A percentile compares a stretch with the other conserved stretches of the same genome.
Conservation (phyloP, 805 yeast genomes). For the Myxozyma sirexii region DNA sequence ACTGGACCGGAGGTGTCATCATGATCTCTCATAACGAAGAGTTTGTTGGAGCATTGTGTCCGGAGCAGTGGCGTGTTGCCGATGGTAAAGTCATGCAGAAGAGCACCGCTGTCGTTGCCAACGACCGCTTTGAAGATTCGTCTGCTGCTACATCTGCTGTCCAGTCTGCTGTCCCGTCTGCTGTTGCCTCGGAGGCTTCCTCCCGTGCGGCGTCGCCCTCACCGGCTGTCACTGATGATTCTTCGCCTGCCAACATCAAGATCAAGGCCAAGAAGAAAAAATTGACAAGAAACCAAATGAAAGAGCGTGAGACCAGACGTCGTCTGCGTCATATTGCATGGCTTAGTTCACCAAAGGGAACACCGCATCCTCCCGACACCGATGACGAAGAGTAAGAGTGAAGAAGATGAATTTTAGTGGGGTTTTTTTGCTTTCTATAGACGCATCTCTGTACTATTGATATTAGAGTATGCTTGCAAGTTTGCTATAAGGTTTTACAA, state of each 20-base stretch:
- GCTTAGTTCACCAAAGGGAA: slow-evolving; percentile 96
- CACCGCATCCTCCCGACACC: slow-evolving; percentile 91
- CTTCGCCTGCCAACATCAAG: slow-evolving; percentile 95
- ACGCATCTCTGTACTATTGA: neutral
- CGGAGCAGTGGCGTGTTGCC: slow-evolving; percentile 97
- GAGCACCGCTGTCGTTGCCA: slow-evolving; percentile 76
- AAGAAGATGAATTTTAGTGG: too few relatives aligned
- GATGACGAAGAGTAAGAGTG: slow-evolving; percentile 66
- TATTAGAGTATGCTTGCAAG: neutral
- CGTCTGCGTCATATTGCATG: slow-evolving; percentile 91
- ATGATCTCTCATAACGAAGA: slow-evolving; percentile 98
- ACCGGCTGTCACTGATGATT: slow-evolving; percentile 57
- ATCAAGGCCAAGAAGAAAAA: slow-evolving; percentile 92
- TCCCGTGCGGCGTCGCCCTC: slow-evolving; percentile 35
- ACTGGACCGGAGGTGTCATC: slow-evolving; percentile 97
- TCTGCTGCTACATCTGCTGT: slow-evolving; percentile 63
- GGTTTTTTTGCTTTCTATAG: neutral
- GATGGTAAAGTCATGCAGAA: slow-evolving; percentile 85
- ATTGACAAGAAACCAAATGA: slow-evolving; percentile 95
- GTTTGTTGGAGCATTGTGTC: slow-evolving; percentile 95
- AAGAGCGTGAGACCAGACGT: slow-evolving; percentile 87
- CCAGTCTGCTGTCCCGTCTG: slow-evolving; percentile 56
- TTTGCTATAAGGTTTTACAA: neutral
- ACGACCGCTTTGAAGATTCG: slow-evolving; percentile 79
- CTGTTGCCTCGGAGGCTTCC: slow-evolving; percentile 45